These are phyloP conservation scores for Agroathelia rolfsii DNA, from an alignment of 1,284 basidiomycete species.

Conservation along the genomic window DNA sequence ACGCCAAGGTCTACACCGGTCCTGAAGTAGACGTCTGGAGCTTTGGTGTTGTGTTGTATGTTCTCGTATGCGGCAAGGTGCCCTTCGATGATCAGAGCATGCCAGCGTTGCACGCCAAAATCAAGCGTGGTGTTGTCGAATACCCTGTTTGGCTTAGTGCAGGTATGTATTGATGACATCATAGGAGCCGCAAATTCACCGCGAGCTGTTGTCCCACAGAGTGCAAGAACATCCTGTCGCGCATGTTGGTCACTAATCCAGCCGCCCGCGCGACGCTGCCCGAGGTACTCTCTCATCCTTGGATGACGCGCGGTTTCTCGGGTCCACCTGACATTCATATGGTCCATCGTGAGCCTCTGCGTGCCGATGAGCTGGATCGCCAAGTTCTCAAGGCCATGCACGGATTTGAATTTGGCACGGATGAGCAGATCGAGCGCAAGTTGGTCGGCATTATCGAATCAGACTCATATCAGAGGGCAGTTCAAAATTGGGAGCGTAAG, in stretches of 20 bases:
- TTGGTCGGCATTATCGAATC: slow-evolving; percentile 69
- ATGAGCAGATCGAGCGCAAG: slow-evolving; percentile 75
- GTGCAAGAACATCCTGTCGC: slow-evolving; percentile 87
- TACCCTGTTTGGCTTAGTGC: slow-evolving; percentile 95
- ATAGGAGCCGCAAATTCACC: slow-evolving; percentile 9
- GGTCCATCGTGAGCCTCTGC: slow-evolving; percentile 80
- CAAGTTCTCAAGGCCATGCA: slow-evolving; percentile 88
- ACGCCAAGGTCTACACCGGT: slow-evolving; percentile 93
- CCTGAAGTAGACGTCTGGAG: slow-evolving; percentile 99
- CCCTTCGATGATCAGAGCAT: slow-evolving; percentile 99
- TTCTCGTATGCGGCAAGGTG: slow-evolving; percentile 95
- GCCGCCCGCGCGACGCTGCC: slow-evolving; percentile 69
- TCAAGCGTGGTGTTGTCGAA: slow-evolving; percentile 94
- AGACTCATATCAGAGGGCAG: slow-evolving; percentile 67
- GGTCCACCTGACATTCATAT: slow-evolving; percentile 79
- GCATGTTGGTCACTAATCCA: slow-evolving; percentile 97
- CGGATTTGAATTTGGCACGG: slow-evolving; percentile 92
- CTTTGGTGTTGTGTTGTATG: slow-evolving; percentile 96
- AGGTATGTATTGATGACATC: slow-evolving; percentile 41
- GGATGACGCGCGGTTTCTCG: slow-evolving; percentile 89
- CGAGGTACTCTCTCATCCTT: slow-evolving; percentile 88
- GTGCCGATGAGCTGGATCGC: slow-evolving; percentile 78
- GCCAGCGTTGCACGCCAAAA: slow-evolving; percentile 98
- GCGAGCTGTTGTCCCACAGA: slow-evolving; percentile 41
- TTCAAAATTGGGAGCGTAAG: slow-evolving; percentile 73